Base-by-base conservation (phyloP, 768 basidiomycete species). In the Pluteus cervinus region DNA sequence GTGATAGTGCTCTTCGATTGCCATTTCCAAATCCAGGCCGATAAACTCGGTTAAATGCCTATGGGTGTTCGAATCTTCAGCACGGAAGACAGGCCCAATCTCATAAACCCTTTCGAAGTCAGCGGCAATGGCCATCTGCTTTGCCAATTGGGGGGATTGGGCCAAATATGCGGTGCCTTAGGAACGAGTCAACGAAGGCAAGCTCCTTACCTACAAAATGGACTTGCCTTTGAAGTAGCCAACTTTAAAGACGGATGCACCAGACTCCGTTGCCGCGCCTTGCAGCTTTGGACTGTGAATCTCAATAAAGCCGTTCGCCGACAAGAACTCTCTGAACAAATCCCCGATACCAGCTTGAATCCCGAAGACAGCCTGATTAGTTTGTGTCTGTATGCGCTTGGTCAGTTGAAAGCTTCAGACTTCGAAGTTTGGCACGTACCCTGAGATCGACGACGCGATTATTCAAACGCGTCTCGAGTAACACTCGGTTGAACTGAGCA, bases 31-130 rank as follows among this genome's bases (percentile, higher is more conserved):
- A 86, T 99, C 96, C 49, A 99, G 83, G 20, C 96, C 96, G 47
- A 91, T 86, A 62, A 97, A 99, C 61, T 99, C 96, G 14, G 96
- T 98, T 66, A 99, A 72, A 68, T 99, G 96, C 35, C 96, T 86
- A 57, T 97, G 90, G 3, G 96, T 98, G 62, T 93, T 90, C 32
- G 94, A 85, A 60, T 98, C 80, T 62, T 98, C 96, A 11, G 96
- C 96, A 44, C 96, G 89, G 71, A 98, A 98, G 39, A 98, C 94
- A 39, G 84, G 79, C 1, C 82, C 96, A 43, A 99, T 91, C 63
- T 99, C 96, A 63, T 93, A 99, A 6, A 99, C 96, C 22, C 91
- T 78, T 60, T 98, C 96, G 55, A 98, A 92, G 64, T 98, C 96
- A 37, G 90, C 92, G 23, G 96, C 91, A 51, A 99, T 98, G 43